phyloP scores from a whole-genome alignment of 2,329 filamentous ascomycete genomes.

The Elsinoe fawcettii region DNA sequence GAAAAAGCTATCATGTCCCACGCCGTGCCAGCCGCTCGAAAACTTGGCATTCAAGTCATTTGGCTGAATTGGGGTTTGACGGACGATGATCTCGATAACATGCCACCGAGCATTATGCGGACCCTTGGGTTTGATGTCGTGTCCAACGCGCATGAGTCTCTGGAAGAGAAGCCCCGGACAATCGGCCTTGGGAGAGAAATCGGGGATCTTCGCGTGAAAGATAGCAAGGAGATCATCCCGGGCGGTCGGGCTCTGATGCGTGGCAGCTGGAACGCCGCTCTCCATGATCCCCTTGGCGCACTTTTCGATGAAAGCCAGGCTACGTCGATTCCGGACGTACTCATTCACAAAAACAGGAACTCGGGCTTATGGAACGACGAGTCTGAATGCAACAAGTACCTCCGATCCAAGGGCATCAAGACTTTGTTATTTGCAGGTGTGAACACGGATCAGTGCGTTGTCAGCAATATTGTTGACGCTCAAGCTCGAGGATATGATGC shows the following conservation, averaged over 20 bases:
- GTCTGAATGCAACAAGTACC: slow-evolving; percentile 37
- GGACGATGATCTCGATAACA: slow-evolving; percentile 30
- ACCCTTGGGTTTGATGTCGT: slow-evolving; percentile 40
- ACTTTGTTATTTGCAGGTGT: slow-evolving; percentile 52
- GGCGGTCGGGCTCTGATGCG: slow-evolving; percentile 43
- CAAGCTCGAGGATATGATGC: slow-evolving; percentile 50
- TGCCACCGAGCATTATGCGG: slow-evolving; percentile 35
- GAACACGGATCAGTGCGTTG: slow-evolving; percentile 52
- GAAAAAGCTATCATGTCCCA: slow-evolving; percentile 18
- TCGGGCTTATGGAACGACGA: slow-evolving; percentile 46
- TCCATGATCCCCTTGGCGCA: slow-evolving; percentile 41
- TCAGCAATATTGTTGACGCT: slow-evolving; percentile 48
- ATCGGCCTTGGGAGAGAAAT: background rate
- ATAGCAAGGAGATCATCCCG: slow-evolving; percentile 30
- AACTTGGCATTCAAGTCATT: slow-evolving; percentile 33
- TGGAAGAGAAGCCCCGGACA: background rate
- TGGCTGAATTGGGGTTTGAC: slow-evolving; percentile 38
- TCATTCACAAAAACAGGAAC: slow-evolving; percentile 52
- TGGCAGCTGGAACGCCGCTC: slow-evolving; percentile 49
- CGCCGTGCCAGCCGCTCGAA: slow-evolving; percentile 40
- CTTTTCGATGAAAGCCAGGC: slow-evolving; percentile 29
- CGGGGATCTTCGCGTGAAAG: slow-evolving; percentile 24
- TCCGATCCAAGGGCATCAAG: slow-evolving; percentile 35
- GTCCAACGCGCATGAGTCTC: slow-evolving; percentile 11
- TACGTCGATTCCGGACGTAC: slow-evolving; percentile 36